Evolutionary conservation across 192 early-diverging fungal genomes (phyloP), one percentile per base, ranked within the genome.

Genomic region (Radiomyces spectabilis): DNA sequence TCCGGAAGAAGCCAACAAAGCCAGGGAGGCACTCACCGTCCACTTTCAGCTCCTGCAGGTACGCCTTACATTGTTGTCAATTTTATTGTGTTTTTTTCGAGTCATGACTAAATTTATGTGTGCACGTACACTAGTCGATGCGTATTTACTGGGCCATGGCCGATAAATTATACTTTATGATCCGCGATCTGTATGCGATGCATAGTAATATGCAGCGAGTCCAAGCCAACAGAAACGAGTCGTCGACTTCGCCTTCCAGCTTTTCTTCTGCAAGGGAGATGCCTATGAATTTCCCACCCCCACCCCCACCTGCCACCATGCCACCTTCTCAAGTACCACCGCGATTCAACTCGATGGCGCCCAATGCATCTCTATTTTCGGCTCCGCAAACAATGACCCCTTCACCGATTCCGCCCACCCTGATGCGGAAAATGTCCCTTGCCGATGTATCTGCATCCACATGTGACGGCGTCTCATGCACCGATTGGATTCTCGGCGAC

Each of bases 71-170:
- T 22, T 21, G 16, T 18, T 53, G 6, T 34, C 16, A 55, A 18
- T 41, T 41, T 12, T 27, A n/a, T n/a, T n/a, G n/a, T n/a, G n/a
- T 40, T 40, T 55, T 55, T 55, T 55, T 25, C 16, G 25, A 18
- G 18, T 7, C 38, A 42, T 55, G 22, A 41, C 45, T 41, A 40
- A 22, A 12, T 18, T 35, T 41, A 22, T 53, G 22, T 19, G 4
- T 4, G n/a, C n/a, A n/a, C n/a, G n/a, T n/a, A n/a, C 39, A 40
- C 3, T 55, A 65, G 47, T 57, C 50, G 13, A 71, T 77, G 68
- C 55, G 62, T 40, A 49, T 62, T 21, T 73, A 71, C 21, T 80
- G 78, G 78, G 68, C 70, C 3, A 80, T 75, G 57, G 70, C 75
- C 4, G 71, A 69, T 30, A 80, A 75, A 43, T 65, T 77, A 12